Evolutionary conservation across 164 flowering plant species (phyloP), one percentile per base, ranked within the genome.

Genomic region (Chimonanthus salicifolius): DNA sequence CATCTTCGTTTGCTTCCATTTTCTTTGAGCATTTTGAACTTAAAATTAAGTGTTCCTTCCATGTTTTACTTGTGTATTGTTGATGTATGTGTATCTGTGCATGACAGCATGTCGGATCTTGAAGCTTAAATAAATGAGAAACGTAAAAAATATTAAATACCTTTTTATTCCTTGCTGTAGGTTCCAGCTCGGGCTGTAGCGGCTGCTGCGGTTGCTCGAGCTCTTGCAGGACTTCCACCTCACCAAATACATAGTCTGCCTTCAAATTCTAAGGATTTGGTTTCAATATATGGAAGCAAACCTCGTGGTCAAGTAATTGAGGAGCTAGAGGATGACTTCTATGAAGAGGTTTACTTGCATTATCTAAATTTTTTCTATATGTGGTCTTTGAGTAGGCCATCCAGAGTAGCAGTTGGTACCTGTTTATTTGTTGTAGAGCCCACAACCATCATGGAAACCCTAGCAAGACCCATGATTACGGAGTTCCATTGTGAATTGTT

Each of bases 171-270:
- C 20, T 73, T 72, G 72, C 47, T 75, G 44, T 82, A 96, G 99
- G 94, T 94, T 78, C 98, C 98, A 47, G 94, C 88, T 21, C 89
- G 98, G 73, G 99, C 94, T 63, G 97, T 87, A 16, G 97, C 98
- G 7, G 98, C 99, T 20, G 99, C 99, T 62, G 96, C 88, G 76
- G 91, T 92, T 71, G 99, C 99, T 65, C 92, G 96, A 74, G 96
- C 90, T 75, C 84, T 96, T 80, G 92, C 97, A 46, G 88, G 90
- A 58, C 80, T 96, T 49, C 97, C 98, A 62, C 94, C 98, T 44
- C 91, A 96, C 78, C 93, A 94, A 76, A 86, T 92, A 74, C 73
- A 77, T 70, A 83, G 74, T 77, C 88, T 92, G 51, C 81, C 92
- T 10, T 90, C 97, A 54, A 86, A 89, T 80, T 94, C 99, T 64